Evolutionary conservation across 2,329 filamentous ascomycete genomes (phyloP).

Genomic region (Diplodia seriata): DNA sequence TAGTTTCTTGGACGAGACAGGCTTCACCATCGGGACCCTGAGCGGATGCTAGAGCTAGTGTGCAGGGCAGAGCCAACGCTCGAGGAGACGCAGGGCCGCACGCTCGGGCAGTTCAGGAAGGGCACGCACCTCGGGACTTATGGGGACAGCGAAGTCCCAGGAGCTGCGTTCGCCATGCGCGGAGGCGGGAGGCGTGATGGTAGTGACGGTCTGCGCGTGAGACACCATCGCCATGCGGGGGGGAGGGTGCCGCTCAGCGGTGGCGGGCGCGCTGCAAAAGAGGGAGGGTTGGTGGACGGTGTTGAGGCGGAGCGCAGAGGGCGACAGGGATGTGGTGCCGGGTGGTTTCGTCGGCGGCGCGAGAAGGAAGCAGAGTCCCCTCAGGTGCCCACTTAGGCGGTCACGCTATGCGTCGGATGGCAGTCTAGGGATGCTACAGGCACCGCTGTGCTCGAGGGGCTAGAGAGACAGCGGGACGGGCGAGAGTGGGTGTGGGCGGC

Average conservation of each 20-base stretch:
- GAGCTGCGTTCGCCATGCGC: slow-evolving; percentile 47
- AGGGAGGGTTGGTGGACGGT: slow-evolving; percentile 17
- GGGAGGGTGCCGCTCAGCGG: slow-evolving; percentile 12
- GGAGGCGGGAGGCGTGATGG: slow-evolving; percentile 50
- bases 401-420: slow-evolving; percentile 3
- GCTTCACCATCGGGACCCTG: slow-evolving; percentile 34
- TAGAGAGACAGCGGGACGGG: slow-evolving; percentile 26
- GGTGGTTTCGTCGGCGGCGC: slow-evolving; percentile 20
- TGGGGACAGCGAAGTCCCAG: slow-evolving; percentile 50
- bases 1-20: slow-evolving; percentile 37
- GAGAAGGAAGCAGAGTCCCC: slow-evolving; percentile 22
- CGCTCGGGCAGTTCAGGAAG: background rate
- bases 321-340: slow-evolving; percentile 27
- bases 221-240: slow-evolving; percentile 32
- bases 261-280: slow-evolving; percentile 16
- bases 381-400: slow-evolving; percentile 18
- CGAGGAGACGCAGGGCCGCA: slow-evolving; percentile 5
- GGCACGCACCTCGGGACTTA: slow-evolving; percentile 46
- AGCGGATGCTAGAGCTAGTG: slow-evolving; percentile 33
- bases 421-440: slow-evolving; percentile 19
- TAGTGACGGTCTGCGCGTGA: slow-evolving; percentile 38
- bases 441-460: slow-evolving; percentile 20
- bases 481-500: slow-evolving; percentile 13
- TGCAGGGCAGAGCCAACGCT: slow-evolving; percentile 38
- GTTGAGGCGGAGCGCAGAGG: slow-evolving; percentile 28